Evolutionary conservation across 2,329 filamentous ascomycete species (phyloP), one percentile per base, ranked within the genome.

Genomic region (Ophiostoma pallidulum): DNA sequence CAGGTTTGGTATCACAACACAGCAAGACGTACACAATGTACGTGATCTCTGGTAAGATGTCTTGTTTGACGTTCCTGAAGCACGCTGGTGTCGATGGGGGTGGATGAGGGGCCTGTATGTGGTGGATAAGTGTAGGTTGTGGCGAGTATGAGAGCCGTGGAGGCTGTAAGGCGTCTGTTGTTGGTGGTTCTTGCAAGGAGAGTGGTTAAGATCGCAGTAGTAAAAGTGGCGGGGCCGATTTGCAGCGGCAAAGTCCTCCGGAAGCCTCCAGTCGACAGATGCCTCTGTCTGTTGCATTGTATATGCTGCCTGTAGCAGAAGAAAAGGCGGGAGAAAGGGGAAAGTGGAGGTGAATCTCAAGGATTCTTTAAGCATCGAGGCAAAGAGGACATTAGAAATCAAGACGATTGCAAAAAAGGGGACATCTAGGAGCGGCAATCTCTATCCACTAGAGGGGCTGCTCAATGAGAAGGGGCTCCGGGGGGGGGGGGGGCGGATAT

Each of bases 241-340:
- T 12, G 50, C 14, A 35, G 24, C 13, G 10, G 39, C 28, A 28
- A 48, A 13, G 10, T 43, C 24, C 31, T 52, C 45, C 38, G 40
- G 28, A 41, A 51, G 22, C 39, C 44, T 48, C 45, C 45, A 51
- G 45, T 48, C 51, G 14, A 29, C 19, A 13, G 39, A 16, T 9
- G 41, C 14, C 22, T 48, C 45, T 19, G 31, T 41, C 32, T 52
- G 48, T 50, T 41, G 51, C 48, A 52, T 51, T 22, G 32, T 48
- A 24, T 48, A 33, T 28, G 20, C 4, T 4, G 13, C 26, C 14
- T 32, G 9, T 9, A 9, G 16, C 10, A 39, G 26, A 13, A 18
- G 18, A 4, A 24, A 18, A 24, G 41, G 20, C 13, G 8, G 9
- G 16, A 36, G 32, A 4, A 8, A 16, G 13, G 20, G 22, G 13